Evolutionary conservation across 2,329 filamentous ascomycete species (phyloP), one percentile per base, ranked within the genome.

Genomic region (Aureobasidium uvarum): DNA sequence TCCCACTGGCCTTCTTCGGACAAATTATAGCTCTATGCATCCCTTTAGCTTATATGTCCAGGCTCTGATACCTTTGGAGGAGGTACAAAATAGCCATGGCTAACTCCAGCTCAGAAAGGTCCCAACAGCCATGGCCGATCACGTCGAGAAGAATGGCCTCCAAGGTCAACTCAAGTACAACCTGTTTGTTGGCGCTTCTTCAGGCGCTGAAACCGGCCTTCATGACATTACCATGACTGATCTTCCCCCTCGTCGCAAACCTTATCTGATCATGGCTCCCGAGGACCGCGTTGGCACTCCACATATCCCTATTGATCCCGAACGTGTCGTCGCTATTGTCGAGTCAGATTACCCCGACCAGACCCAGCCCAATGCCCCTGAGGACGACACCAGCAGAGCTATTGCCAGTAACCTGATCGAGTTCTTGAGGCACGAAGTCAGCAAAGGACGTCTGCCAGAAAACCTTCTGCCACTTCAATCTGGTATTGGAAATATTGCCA

Each of bases 201-300:
- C 90, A 18, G 92, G 92, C 43, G 89, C 91, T 20, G 92, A 95
- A 80, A 96, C 92, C 0, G 92, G 91, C 62, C 84, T 96, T 20
- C 92, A 96, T 81, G 92, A 96, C 73, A 96, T 96, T 75, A 92
- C 90, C 68, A 89, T 93, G 84, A 91, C 89, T n/a, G 89, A 95
- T 70, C 80, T 93, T 13, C 92, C 92, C 20, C 92, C 92, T 2
- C 79, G 83, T 69, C 84, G 91, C 70, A 96, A 95, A 80, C 92
- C 92, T 1, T 95, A 94, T 78, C 82, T 95, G 31, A 88, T 96
- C 77, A 95, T 92, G 84, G 81, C 85, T 43, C 90, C 91, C 10
- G 90, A 96, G 78, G 92, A 96, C 79, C 86, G 92, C 63, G 95
- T 96, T 73, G 92, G 92, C 64, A 89, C 87, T 6, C 87, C 87